Conservation (phyloP, 1,284 basidiomycete species). For the Rhodotorula sp. region DNA sequence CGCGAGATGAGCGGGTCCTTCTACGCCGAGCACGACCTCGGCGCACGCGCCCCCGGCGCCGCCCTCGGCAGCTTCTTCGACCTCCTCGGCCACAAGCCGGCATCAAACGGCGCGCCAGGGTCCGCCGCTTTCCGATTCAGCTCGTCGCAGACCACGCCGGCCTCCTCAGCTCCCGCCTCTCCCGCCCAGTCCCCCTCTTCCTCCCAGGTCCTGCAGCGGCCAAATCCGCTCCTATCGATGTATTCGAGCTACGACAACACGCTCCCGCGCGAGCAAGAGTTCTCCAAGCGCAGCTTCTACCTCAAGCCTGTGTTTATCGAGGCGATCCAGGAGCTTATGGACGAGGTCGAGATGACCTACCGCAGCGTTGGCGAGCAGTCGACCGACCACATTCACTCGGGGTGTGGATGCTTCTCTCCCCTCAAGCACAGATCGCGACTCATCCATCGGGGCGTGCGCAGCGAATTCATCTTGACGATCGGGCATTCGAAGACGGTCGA, state of each 20-base stretch:
- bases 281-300: slow-evolving; percentile 39
- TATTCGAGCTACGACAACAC: slow-evolving; percentile 1
- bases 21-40: slow-evolving; percentile 29
- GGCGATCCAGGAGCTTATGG: slow-evolving; percentile 70
- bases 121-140: slow-evolving; percentile 1
- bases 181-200: slow-evolving; percentile 21
- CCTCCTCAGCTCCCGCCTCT: slow-evolving; percentile 3
- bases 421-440: background rate
- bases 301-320: slow-evolving; percentile 54
- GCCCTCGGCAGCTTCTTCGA: slow-evolving; percentile 39
- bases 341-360: slow-evolving; percentile 94
- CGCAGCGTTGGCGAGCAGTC: slow-evolving; percentile 93
- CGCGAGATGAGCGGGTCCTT: slow-evolving; percentile 16
- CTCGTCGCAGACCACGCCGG: background rate
- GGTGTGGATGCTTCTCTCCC: slow-evolving; percentile 61
- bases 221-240: slow-evolving; percentile 5
- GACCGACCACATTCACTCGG: slow-evolving; percentile 93
- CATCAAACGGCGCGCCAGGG: background rate
- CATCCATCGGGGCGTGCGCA: slow-evolving; percentile 49
- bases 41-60: slow-evolving; percentile 11
- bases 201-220: slow-evolving; percentile 25
- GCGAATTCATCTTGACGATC: slow-evolving; percentile 93
- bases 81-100: slow-evolving; percentile 37
- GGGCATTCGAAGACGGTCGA: slow-evolving; percentile 95
- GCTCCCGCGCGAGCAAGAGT: slow-evolving; percentile 36